Evolutionary conservation across 2,329 filamentous ascomycete genomes (phyloP).

Genomic region (Fusarium sp.): DNA sequence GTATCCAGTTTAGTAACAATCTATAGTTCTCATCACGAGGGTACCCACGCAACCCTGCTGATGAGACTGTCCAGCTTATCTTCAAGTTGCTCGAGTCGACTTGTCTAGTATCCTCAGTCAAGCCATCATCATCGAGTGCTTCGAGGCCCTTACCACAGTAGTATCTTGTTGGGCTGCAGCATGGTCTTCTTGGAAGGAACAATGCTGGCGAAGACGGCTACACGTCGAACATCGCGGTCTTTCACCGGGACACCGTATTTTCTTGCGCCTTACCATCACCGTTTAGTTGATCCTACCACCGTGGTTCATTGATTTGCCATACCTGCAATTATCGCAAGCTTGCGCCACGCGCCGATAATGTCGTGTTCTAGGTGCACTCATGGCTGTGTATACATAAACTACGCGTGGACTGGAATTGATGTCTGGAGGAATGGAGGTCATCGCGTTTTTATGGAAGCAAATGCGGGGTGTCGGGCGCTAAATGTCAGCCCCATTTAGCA

Average conservation of each 20-base stretch:
- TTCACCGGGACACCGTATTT: constrained; percentile 32
- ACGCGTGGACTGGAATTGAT: background rate
- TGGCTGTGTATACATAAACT: background rate
- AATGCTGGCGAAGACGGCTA: constrained; percentile 15
- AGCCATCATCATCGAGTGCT: no score
- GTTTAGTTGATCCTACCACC: background rate
- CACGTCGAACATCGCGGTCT: constrained; percentile 32
- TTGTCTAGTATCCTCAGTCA: background rate
- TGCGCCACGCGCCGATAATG: constrained; percentile 26
- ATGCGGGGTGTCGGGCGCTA: background rate
- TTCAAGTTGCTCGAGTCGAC: constrained; percentile 24
- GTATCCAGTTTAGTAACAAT: background rate
- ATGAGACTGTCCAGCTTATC: constrained; percentile 32
- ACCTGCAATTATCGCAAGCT: constrained; percentile 32
- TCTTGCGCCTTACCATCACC: constrained; percentile 12
- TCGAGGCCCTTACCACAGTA: background rate
- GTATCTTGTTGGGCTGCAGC: background rate
- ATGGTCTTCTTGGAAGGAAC: constrained; percentile 10
- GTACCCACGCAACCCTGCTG: constrained; percentile 9
- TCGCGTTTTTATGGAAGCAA: background rate
- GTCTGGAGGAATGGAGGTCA: background rate
- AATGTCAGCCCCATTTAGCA: background rate
- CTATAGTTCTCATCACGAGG: fast-evolving
- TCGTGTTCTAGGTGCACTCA: constrained; percentile 19
- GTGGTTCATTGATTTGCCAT: fast-evolving